Percentiles rank a stretch among this genome's conserved stretches.
Evolutionary conservation across 306 rosid genomes (phyloP).

Genomic region (Cicer yamashitae): DNA sequence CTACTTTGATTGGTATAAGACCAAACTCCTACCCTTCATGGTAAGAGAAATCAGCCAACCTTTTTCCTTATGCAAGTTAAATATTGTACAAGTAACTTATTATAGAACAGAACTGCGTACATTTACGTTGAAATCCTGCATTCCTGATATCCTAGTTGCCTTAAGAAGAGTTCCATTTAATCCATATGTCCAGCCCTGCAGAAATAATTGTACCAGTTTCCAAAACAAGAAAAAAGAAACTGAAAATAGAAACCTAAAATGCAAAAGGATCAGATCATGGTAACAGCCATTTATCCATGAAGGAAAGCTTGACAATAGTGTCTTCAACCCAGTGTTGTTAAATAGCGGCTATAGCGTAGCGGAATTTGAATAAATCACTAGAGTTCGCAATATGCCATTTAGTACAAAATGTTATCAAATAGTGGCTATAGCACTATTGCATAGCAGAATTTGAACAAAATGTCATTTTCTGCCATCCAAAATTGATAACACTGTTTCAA

Average conservation of each 20-base stretch:
- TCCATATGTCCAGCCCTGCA: slow-evolving; percentile 95
- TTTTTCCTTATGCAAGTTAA: slow-evolving; percentile 18
- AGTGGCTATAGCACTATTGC: no score
- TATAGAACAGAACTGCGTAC: slow-evolving; percentile 56
- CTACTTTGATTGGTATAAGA: slow-evolving; percentile 69
- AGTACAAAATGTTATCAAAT: no score
- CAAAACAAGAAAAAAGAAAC: background rate
- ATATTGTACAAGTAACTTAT: slow-evolving; percentile 30
- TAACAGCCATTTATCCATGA: slow-evolving; percentile 10
- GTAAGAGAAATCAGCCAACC: slow-evolving; percentile 53
- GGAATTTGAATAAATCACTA: no score
- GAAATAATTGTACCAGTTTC: slow-evolving; percentile 37
- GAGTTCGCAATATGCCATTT: no score
- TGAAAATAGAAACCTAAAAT: slow-evolving; percentile 14
- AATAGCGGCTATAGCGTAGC: no score
- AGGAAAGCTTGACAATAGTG: slow-evolving; percentile 31
- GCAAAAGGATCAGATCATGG: slow-evolving; percentile 4
- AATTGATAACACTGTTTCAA: background rate
- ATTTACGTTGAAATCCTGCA: slow-evolving; percentile 67
- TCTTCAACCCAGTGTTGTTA: background rate
- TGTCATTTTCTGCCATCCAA: no score
- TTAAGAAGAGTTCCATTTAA: slow-evolving; percentile 80
- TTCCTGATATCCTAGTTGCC: slow-evolving; percentile 80
- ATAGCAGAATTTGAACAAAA: no score
- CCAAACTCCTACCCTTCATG: slow-evolving; percentile 81